phyloP scores from a whole-genome alignment of 2,329 filamentous ascomycete species.

The Aspergillus sp. region DNA sequence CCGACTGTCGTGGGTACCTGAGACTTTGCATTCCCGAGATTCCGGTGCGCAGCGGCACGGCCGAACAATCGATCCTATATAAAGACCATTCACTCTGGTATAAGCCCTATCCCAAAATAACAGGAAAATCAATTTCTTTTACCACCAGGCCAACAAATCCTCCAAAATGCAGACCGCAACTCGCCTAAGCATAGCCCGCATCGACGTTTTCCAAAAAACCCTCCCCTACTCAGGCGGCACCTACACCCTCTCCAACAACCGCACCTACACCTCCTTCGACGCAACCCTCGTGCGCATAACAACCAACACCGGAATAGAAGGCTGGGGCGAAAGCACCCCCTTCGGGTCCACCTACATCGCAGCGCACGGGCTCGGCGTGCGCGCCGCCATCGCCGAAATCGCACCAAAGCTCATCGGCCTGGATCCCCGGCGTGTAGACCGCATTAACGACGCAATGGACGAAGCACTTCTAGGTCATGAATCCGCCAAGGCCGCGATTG shows the following conservation, averaged over 20 bases:
- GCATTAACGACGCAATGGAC: constrained; percentile 31
- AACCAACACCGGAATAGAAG: constrained; percentile 21
- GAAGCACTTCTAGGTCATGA: constrained; percentile 22
- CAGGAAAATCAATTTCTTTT: no score
- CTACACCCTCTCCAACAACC: constrained; percentile 16
- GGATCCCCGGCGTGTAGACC: constrained; percentile 26
- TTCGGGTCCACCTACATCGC: constrained; percentile 23
- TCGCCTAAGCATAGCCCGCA: constrained; percentile 2
- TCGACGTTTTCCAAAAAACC: constrained; percentile 25
- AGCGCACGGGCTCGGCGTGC: constrained; percentile 20
- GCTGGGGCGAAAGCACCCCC: constrained; percentile 29
- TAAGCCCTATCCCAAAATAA: no score
- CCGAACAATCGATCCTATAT: no score
- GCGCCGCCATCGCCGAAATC: constrained; percentile 26
- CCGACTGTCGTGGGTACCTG: no score
- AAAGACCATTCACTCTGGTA: no score
- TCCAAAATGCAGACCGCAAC: background rate
- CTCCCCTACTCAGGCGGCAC: constrained; percentile 23
- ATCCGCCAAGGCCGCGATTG: constrained; percentile 23
- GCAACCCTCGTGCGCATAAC: constrained; percentile 28
- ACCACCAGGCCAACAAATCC: no score
- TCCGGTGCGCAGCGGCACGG: no score
- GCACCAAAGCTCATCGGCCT: constrained; percentile 25
- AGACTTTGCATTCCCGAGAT: no score
- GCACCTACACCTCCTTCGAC: constrained; percentile 23